Evolutionary conservation across 2,329 filamentous ascomycete genomes (phyloP).

Genomic region (Aspergillus spinulosporus): DNA sequence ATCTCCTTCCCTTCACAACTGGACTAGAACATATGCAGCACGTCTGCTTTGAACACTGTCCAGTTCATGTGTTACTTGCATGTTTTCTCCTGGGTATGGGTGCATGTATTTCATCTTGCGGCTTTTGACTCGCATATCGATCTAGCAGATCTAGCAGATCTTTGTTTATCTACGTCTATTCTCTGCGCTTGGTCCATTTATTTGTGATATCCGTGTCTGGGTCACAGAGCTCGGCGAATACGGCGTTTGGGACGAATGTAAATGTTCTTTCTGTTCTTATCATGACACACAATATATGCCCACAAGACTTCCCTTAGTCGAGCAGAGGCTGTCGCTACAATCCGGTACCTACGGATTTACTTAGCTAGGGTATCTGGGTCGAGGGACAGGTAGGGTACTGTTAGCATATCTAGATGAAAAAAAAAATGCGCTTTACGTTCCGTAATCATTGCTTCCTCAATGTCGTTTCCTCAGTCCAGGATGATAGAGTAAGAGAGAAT

Average conservation of each 20-base stretch:
- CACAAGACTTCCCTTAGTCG: neutral
- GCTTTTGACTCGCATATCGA: conserved; percentile 17
- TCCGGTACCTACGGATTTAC: neutral
- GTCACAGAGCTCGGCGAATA: conserved; percentile 27
- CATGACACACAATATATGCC: neutral
- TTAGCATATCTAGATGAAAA: too few species aligned
- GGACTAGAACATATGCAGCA: conserved; percentile 18
- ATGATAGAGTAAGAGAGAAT: too few species aligned
- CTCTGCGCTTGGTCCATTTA: conserved; percentile 16
- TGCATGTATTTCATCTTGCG: conserved; percentile 15
- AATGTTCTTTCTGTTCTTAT: conserved; percentile 7
- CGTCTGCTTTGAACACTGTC: conserved; percentile 13
- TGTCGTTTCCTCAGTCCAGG: too few species aligned
- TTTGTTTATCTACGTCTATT: conserved; percentile 12
- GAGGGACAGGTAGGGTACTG: too few species aligned
- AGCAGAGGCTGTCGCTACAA: neutral
- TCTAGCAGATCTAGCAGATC: conserved; percentile 12
- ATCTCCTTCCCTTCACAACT: conserved; percentile 16
- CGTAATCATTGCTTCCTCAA: too few species aligned
- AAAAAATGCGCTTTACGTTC: too few species aligned
- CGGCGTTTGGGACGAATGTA: conserved; percentile 22
- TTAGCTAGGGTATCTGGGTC: neutral
- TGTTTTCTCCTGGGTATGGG: conserved; percentile 12
- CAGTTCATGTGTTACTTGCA: conserved; percentile 19
- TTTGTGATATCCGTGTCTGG: conserved; percentile 29